phyloP scores from a whole-genome alignment of 768 basidiomycete genomes.

The Leucosporidium scottii region DNA sequence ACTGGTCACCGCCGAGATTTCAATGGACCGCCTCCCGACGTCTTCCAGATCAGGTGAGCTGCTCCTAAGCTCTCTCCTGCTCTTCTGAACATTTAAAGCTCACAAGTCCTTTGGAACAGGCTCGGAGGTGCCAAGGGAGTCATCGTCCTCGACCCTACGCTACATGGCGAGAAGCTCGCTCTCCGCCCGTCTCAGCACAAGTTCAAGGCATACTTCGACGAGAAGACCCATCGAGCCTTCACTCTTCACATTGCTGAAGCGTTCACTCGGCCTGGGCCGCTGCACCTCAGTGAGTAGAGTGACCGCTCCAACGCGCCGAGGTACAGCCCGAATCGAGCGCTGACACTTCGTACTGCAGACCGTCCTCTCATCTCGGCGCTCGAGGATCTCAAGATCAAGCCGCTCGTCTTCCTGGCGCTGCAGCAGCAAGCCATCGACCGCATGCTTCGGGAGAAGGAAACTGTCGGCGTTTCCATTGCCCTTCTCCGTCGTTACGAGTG shows the following conservation, averaged over 20 bases:
- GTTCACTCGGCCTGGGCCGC: too few species aligned
- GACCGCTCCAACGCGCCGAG: background rate
- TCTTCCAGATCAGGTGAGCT: constrained; percentile 10
- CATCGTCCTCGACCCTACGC: constrained; percentile 8
- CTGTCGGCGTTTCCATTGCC: too few species aligned
- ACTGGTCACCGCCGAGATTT: constrained; percentile 6
- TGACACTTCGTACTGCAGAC: background rate
- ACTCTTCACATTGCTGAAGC: background rate
- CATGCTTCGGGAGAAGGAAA: background rate
- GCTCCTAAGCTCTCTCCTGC: too few species aligned
- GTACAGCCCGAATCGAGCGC: background rate
- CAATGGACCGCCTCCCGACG: background rate
- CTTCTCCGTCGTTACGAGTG: too few species aligned
- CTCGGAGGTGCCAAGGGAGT: constrained; percentile 19
- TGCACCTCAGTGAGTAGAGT: too few species aligned
- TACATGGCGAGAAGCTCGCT: background rate
- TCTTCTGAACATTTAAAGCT: too few species aligned
- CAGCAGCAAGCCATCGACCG: background rate
- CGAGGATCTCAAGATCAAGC: background rate
- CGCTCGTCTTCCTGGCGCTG: background rate
- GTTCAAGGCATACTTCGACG: too few species aligned
- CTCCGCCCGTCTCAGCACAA: too few species aligned
- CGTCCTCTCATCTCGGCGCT: background rate
- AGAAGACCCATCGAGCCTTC: background rate
- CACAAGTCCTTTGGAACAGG: too few species aligned